Evolutionary conservation across 2,329 filamentous ascomycete genomes (phyloP).

Genomic region (Exophiala calicioides): DNA sequence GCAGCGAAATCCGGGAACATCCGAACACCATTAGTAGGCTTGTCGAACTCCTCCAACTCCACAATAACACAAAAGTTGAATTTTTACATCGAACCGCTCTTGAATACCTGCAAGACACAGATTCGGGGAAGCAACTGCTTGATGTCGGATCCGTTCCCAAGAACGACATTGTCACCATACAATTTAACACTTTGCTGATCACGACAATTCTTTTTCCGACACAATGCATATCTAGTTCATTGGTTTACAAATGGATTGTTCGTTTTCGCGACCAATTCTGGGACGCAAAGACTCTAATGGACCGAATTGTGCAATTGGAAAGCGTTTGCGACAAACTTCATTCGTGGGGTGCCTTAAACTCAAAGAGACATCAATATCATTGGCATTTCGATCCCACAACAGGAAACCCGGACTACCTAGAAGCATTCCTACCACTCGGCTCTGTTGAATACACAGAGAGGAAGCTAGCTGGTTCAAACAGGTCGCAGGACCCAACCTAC

Average conservation of each 20-base stretch:
- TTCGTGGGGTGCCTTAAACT: background rate
- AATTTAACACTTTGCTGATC: background rate
- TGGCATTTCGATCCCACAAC: background rate
- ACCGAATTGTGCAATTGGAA: background rate
- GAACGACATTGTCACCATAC: background rate
- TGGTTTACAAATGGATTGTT: background rate
- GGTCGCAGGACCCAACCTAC: background rate
- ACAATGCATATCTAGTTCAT: background rate
- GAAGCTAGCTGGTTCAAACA: background rate
- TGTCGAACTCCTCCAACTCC: background rate
- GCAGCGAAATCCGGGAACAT: background rate
- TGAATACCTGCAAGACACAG: background rate
- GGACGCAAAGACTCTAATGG: background rate
- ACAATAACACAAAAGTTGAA: background rate
- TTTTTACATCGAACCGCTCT: constrained; percentile 1
- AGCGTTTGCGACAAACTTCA: background rate
- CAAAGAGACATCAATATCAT: background rate
- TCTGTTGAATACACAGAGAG: background rate
- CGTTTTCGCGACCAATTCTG: no score
- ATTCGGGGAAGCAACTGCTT: background rate
- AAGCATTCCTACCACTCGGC: background rate
- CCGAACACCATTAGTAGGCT: background rate
- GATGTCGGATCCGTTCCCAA: background rate
- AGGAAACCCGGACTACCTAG: background rate
- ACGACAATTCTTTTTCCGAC: background rate